Percentiles rank a stretch among this genome's conserved stretches.
These are phyloP conservation scores for Mariannaea sp. DNA, from an alignment of 2,329 filamentous ascomycete genomes.

Conservation along the genomic window DNA sequence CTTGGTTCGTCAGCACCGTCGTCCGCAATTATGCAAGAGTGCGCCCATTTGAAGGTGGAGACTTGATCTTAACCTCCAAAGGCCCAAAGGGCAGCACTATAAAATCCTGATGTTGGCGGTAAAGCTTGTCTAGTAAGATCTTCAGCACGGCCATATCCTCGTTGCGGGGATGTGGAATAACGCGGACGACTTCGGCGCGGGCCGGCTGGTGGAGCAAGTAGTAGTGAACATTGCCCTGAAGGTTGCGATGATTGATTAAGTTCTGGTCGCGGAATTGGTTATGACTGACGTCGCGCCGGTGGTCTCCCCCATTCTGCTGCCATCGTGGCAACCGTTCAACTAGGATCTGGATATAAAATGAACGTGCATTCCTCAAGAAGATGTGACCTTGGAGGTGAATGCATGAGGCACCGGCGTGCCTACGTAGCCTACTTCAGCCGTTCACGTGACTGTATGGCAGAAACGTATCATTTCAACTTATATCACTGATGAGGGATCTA, in stretches of 20 bases:
- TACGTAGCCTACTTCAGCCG: neutral
- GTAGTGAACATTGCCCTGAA: constrained; percentile 14
- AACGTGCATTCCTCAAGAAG: neutral
- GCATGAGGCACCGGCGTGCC: neutral
- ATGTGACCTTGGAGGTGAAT: neutral
- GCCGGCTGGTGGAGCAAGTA: neutral
- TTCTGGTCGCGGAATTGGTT: neutral
- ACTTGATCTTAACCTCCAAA: constrained; percentile 14
- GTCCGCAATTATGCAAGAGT: too few species aligned
- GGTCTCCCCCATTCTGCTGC: neutral
- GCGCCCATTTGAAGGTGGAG: neutral
- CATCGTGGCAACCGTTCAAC: neutral
- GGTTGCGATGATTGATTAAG: constrained; percentile 10
- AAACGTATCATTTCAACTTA: neutral
- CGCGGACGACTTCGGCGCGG: constrained; percentile 9
- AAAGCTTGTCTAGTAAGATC: constrained; percentile 20
- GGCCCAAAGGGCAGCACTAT: constrained; percentile 36
- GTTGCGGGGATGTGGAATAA: constrained; percentile 34
- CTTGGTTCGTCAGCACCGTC: constrained; percentile 26
- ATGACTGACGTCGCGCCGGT: neutral
- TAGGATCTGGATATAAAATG: neutral
- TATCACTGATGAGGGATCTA: too few species aligned
- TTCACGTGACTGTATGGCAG: neutral
- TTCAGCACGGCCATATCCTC: constrained; percentile 29
- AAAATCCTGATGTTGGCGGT: constrained; percentile 14